A percentile compares a stretch with the other conserved stretches of the same genome.
Evolutionary conservation across 1,139 yeast genomes (phyloP).

Genomic region (Geotrichum reessii): DNA sequence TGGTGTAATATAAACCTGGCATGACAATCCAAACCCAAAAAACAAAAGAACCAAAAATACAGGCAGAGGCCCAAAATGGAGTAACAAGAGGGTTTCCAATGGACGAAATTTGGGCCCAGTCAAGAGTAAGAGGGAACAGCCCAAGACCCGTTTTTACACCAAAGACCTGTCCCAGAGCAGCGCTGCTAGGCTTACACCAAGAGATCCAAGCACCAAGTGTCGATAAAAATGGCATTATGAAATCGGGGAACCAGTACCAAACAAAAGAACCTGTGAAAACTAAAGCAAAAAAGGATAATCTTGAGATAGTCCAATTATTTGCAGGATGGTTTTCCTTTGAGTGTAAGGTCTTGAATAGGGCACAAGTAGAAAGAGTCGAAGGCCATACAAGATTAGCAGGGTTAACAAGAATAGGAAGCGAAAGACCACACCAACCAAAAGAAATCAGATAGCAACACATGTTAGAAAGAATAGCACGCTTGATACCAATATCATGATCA

Average conservation of each 20-base stretch:
- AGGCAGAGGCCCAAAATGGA: constrained; percentile 45
- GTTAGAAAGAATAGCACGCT: constrained; percentile 41
- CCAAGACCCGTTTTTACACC: constrained; percentile 51
- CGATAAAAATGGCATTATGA: constrained; percentile 41
- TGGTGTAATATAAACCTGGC: constrained; percentile 41
- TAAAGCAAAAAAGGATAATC: constrained; percentile 38
- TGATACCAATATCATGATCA: constrained; percentile 41
- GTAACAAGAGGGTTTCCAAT: constrained; percentile 47
- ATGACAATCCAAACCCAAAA: constrained; percentile 33
- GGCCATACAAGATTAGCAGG: constrained; percentile 53
- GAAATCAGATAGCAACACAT: constrained; percentile 32
- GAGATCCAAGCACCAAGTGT: constrained; percentile 29
- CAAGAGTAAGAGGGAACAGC: constrained; percentile 46
- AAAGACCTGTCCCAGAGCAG: constrained; percentile 47
- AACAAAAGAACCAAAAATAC: constrained; percentile 41
- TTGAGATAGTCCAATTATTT: constrained; percentile 40
- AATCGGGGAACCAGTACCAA: constrained; percentile 47
- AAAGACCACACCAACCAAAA: constrained; percentile 48
- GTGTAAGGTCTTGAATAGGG: constrained; percentile 49
- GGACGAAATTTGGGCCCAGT: constrained; percentile 40
- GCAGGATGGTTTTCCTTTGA: constrained; percentile 26
- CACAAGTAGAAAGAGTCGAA: constrained; percentile 27
- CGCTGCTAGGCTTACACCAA: constrained; percentile 43
- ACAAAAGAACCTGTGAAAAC: constrained; percentile 37
- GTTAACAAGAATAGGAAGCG: constrained; percentile 44